Percentiles rank a stretch among this genome's conserved stretches.
Evolutionary conservation across 1,284 basidiomycete species (phyloP).

Genomic region (Earliella scabrosa): DNA sequence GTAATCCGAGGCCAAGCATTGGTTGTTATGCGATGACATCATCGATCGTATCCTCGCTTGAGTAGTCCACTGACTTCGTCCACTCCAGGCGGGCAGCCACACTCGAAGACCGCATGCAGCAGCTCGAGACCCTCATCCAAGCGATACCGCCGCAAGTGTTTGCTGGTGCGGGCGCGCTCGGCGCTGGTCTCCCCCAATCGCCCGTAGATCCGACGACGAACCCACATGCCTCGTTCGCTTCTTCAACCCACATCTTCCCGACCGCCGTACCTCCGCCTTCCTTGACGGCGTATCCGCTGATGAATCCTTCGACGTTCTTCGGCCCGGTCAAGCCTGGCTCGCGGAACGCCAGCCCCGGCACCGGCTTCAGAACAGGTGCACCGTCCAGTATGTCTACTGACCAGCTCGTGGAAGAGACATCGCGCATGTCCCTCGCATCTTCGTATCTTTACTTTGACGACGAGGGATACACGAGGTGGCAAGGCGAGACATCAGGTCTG

Average conservation of each 20-base stretch:
- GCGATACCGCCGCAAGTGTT: slow-evolving; percentile 82
- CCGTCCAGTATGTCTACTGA: slow-evolving; percentile 38
- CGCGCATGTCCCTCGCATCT: slow-evolving; percentile 65
- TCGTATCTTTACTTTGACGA: slow-evolving; percentile 85
- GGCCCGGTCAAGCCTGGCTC: slow-evolving; percentile 47
- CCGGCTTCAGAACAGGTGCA: slow-evolving; percentile 22
- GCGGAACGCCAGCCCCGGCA: slow-evolving; percentile 49
- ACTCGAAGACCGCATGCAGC: slow-evolving; percentile 84
- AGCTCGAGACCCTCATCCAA: slow-evolving; percentile 79
- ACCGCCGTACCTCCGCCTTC: slow-evolving; percentile 78
- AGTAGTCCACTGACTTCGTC: background rate
- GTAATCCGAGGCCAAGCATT: too few species aligned
- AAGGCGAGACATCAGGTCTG: slow-evolving; percentile 88
- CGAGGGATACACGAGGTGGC: slow-evolving; percentile 83
- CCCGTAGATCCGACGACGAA: slow-evolving; percentile 42
- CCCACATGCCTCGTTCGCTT: slow-evolving; percentile 60
- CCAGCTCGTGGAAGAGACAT: slow-evolving; percentile 56
- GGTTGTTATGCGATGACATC: background rate
- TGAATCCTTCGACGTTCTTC: slow-evolving; percentile 80
- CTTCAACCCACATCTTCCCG: slow-evolving; percentile 51
- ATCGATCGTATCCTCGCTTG: background rate
- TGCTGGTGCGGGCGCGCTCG: slow-evolving; percentile 51
- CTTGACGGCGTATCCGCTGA: slow-evolving; percentile 72
- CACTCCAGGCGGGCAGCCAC: slow-evolving; percentile 67
- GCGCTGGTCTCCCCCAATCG: slow-evolving; percentile 29